A percentile compares a stretch with the other conserved stretches of the same genome.
These are phyloP conservation scores for Leishmania lainsoni DNA, from an alignment of 208 protist genomes.

Conservation along the genomic window DNA sequence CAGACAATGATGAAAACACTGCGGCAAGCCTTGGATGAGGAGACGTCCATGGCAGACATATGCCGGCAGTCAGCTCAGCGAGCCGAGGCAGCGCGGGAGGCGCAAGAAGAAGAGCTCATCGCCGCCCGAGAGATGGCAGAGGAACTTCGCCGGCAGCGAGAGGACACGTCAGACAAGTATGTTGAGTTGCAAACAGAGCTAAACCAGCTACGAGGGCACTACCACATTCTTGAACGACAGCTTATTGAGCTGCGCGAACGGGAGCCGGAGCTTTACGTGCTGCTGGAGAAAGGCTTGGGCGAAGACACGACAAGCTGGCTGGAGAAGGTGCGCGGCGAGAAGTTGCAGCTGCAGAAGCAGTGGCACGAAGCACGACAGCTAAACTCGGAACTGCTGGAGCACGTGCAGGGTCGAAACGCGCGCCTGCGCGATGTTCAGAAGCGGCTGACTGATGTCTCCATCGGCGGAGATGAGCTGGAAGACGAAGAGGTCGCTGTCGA, in stretches of 20 bases:
- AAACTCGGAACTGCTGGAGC: conserved; percentile 61
- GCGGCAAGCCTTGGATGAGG: conserved; percentile 59
- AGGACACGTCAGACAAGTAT: conserved; percentile 28
- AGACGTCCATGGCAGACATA: conserved; percentile 49
- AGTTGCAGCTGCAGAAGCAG: conserved; percentile 57
- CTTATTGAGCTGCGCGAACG: conserved; percentile 39
- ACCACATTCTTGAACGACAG: conserved; percentile 45
- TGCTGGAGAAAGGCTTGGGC: conserved; percentile 44
- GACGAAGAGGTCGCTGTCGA: neutral
- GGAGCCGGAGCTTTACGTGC: conserved; percentile 58
- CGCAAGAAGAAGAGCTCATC: conserved; percentile 38
- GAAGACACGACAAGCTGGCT: conserved; percentile 51
- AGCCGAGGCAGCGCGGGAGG: conserved; percentile 38
- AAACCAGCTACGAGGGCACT: conserved; percentile 49
- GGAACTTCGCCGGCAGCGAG: conserved; percentile 20
- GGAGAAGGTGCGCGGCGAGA: conserved; percentile 56
- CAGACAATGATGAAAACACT: conserved; percentile 63
- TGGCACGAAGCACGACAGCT: conserved; percentile 48
- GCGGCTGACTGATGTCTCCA: conserved; percentile 35
- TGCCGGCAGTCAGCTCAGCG: conserved; percentile 44
- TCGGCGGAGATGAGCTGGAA: neutral
- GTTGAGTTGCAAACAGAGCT: conserved; percentile 43
- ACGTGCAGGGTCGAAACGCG: conserved; percentile 56
- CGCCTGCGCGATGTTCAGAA: conserved; percentile 60
- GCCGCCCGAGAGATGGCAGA: conserved; percentile 29